phyloP scores from a whole-genome alignment of 768 basidiomycete species.

The Termitomyces heimii region DNA sequence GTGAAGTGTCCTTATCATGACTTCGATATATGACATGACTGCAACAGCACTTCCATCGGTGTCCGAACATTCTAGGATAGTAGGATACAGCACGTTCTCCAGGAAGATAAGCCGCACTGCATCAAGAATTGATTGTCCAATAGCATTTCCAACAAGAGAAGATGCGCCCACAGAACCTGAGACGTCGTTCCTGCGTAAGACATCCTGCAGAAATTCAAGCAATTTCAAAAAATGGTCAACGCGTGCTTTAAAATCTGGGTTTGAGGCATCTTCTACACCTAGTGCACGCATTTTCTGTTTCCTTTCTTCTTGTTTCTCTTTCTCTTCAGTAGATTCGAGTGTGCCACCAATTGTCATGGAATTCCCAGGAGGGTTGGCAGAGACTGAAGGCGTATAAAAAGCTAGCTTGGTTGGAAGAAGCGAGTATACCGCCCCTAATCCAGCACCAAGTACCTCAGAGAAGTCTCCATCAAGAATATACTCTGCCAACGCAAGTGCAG shows the following conservation, averaged over 20 bases:
- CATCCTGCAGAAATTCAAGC: slow-evolving; percentile 88
- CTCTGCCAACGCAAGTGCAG: slow-evolving; percentile 82
- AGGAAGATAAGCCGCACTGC: slow-evolving; percentile 83
- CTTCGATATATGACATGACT: slow-evolving; percentile 92
- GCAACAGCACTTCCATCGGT: slow-evolving; percentile 93
- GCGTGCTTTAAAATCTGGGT: slow-evolving; percentile 68
- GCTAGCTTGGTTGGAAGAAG: slow-evolving; percentile 83
- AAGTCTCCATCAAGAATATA: slow-evolving; percentile 97
- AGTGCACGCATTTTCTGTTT: slow-evolving; percentile 48
- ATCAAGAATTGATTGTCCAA: slow-evolving; percentile 78
- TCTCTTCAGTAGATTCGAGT: slow-evolving; percentile 48
- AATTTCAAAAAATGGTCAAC: slow-evolving; percentile 88
- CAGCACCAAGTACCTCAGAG: slow-evolving; percentile 94
- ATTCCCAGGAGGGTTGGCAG: slow-evolving; percentile 32
- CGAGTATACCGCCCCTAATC: slow-evolving; percentile 89
- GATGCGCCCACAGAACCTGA: slow-evolving; percentile 52
- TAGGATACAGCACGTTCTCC: slow-evolving; percentile 90
- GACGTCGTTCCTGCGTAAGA: slow-evolving; percentile 61
- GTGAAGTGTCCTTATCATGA: slow-evolving; percentile 73
- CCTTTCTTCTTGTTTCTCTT: slow-evolving; percentile 40
- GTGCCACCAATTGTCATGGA: slow-evolving; percentile 74
- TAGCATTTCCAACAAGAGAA: slow-evolving; percentile 67
- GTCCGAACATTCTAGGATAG: slow-evolving; percentile 89
- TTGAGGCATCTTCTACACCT: slow-evolving; percentile 74
- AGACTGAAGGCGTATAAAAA: slow-evolving; percentile 42